Conservation (phyloP, 805 yeast genomes). For the Starmera quercuum region DNA sequence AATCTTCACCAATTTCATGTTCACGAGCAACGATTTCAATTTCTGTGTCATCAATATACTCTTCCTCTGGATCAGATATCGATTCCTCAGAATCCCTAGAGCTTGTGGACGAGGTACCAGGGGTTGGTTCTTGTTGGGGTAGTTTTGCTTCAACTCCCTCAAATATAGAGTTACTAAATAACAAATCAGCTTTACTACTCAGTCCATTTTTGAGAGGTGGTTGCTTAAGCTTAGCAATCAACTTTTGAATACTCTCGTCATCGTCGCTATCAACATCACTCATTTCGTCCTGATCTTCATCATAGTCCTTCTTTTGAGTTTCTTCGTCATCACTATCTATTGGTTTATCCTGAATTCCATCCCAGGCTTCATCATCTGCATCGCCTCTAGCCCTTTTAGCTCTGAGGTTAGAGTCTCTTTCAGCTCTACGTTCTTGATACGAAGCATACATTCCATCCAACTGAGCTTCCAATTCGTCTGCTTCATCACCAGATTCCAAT, state of each 20-base stretch:
- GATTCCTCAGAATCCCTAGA: not conserved
- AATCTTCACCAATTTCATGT: conserved; percentile 27
- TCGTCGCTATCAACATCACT: conserved; percentile 50
- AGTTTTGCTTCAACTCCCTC: conserved; percentile 36
- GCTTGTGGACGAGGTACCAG: conserved; percentile 3
- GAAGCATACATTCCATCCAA: conserved; percentile 74
- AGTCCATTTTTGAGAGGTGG: conserved; percentile 28
- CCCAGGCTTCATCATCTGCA: conserved; percentile 71
- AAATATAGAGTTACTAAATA: conserved; percentile 49
- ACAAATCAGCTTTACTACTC: conserved; percentile 33
- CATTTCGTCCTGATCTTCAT: conserved; percentile 33
- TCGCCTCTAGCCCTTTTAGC: conserved; percentile 73
- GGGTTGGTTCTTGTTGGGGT: conserved; percentile 4
- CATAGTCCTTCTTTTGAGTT: conserved; percentile 32
- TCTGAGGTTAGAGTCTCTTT: conserved; percentile 58
- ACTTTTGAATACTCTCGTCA: conserved; percentile 57
- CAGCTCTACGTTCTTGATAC: conserved; percentile 60
- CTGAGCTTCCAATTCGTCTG: conserved; percentile 70
- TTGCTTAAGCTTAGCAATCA: conserved; percentile 51
- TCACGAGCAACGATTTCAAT: conserved; percentile 42
- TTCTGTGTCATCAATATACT: conserved; percentile 23
- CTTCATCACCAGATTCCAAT: conserved; percentile 38
- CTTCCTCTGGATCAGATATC: conserved; percentile 5
- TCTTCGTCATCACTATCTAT: conserved; percentile 15
- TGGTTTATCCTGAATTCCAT: conserved; percentile 44